Percentiles rank a stretch among this genome's conserved stretches.
Conservation (phyloP, 2,329 filamentous ascomycete genomes). For the Helotiales sp. region DNA sequence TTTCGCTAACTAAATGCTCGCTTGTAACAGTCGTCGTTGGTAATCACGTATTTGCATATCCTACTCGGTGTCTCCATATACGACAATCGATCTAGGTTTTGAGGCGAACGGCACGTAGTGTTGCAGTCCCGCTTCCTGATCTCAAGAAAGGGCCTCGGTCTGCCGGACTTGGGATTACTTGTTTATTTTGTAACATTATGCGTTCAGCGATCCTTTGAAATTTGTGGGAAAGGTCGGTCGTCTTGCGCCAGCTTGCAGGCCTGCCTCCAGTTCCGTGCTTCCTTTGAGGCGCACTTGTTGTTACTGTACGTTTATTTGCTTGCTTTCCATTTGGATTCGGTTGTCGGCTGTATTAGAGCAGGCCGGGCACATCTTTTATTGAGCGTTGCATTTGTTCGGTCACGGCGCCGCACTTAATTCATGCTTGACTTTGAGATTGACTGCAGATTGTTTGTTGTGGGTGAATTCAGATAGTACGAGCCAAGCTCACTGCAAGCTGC, state of each 20-base stretch:
- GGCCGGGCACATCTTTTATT: background rate
- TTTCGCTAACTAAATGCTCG: slow-evolving; percentile 25
- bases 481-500: slow-evolving; percentile 21
- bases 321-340: slow-evolving; percentile 7
- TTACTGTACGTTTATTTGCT: slow-evolving; percentile 12
- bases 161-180: slow-evolving; percentile 19
- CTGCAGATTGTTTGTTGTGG: slow-evolving; percentile 17
- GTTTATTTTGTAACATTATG: slow-evolving; percentile 15
- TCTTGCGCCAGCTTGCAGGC: slow-evolving; percentile 3
- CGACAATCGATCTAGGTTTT: background rate
- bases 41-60: slow-evolving; percentile 26
- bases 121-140: slow-evolving; percentile 24
- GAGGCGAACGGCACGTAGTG: slow-evolving; percentile 24
- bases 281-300: background rate
- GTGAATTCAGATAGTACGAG: slow-evolving; percentile 26
- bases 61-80: background rate
- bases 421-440: background rate
- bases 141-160: slow-evolving; percentile 30
- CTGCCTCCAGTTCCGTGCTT: background rate
- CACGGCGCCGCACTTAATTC: background rate
- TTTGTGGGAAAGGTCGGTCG: slow-evolving; percentile 7
- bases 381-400: background rate
- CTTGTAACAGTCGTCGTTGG: slow-evolving; percentile 39
- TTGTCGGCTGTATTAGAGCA: background rate
- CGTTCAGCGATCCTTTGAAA: slow-evolving; percentile 5